Evolutionary conservation across 2,329 filamentous ascomycete species (phyloP).

Genomic region (Pseudocercospora musae): DNA sequence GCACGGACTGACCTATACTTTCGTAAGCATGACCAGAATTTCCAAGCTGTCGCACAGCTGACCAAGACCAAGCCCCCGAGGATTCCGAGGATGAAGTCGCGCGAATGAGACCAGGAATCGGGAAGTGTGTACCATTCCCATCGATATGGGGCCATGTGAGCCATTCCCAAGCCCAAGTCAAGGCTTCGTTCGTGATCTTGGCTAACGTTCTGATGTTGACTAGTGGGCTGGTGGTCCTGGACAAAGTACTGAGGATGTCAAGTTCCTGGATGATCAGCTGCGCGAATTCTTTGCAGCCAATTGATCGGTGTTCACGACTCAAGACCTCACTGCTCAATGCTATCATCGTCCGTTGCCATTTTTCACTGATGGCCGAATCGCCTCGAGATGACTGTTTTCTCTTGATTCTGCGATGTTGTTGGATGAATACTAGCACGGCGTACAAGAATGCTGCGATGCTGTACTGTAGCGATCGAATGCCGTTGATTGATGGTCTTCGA

Average conservation of each 20-base stretch:
- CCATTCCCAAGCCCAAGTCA: background rate
- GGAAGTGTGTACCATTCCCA: constrained; percentile 43
- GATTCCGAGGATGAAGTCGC: constrained; percentile 72
- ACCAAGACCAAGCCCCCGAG: constrained; percentile 56
- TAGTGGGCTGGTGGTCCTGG: constrained; percentile 54
- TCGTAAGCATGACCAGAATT: constrained; percentile 45
- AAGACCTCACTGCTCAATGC: background rate
- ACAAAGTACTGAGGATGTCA: constrained; percentile 65
- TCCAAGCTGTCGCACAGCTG: background rate
- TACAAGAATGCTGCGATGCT: background rate
- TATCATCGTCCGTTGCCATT: background rate
- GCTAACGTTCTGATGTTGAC: constrained; percentile 11
- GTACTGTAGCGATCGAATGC: background rate
- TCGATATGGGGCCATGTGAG: constrained; percentile 49
- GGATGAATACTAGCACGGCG: background rate
- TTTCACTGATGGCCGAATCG: background rate
- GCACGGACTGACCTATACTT: constrained; percentile 76
- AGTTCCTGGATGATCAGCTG: constrained; percentile 66
- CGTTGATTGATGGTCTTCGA: background rate
- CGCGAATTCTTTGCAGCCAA: constrained; percentile 48
- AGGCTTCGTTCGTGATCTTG: background rate
- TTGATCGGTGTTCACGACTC: constrained; percentile 1
- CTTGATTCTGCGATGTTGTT: background rate
- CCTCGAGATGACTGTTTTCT: background rate
- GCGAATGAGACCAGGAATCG: constrained; percentile 59